phyloP scores from a whole-genome alignment of 148 eudicot genomes.

The Chenopodium album region DNA sequence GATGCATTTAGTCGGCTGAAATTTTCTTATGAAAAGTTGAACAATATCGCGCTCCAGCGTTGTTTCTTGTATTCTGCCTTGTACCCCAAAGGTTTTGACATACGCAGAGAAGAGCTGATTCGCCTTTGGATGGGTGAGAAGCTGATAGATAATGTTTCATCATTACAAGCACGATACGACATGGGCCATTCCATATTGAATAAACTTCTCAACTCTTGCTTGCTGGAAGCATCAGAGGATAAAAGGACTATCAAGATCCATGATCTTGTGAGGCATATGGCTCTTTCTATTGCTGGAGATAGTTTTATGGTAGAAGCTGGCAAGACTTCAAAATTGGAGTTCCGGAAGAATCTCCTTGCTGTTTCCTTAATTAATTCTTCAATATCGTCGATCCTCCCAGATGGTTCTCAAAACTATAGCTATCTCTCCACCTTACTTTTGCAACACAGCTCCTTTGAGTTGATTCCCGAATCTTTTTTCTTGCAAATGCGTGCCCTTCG shows the following conservation, averaged over 20 bases:
- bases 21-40: conserved; percentile 18
- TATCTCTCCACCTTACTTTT: conserved; percentile 16
- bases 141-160: conserved; percentile 20
- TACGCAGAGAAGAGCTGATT: conserved; percentile 18
- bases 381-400: not conserved
- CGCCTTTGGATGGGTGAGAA: conserved; percentile 20
- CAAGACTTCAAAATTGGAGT: not conserved
- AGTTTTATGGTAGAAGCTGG: not conserved
- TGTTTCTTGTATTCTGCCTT: conserved; percentile 24
- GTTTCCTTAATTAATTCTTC: conserved; percentile 4
- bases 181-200: conserved; percentile 25
- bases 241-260: not conserved
- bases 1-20: not conserved
- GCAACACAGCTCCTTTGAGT: conserved; percentile 1
- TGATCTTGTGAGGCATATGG: conserved; percentile 11
- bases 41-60: not conserved
- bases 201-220: conserved; percentile 25
- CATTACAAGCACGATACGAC: conserved; percentile 22
- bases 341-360: not conserved
- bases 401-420: not conserved
- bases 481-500: conserved; percentile 18
- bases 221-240: conserved; percentile 14
- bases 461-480: conserved; percentile 22
- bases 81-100: conserved; percentile 19
- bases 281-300: conserved; percentile 8